These are phyloP conservation scores for Ogataea kodamae DNA, from an alignment of 805 yeast species.

Conservation along the genomic window DNA sequence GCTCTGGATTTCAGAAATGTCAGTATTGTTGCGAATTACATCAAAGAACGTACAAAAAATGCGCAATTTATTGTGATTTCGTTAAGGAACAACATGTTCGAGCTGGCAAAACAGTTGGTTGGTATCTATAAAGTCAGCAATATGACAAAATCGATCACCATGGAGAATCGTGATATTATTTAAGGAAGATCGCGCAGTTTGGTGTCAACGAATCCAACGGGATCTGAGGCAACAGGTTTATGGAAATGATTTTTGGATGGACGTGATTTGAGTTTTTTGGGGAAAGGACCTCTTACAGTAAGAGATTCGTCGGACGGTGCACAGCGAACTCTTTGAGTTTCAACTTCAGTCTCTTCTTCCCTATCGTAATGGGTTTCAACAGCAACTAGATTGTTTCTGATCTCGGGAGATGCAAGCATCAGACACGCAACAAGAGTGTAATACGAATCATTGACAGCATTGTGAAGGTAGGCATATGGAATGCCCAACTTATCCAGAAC, in stretches of 20 bases:
- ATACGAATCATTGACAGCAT: slow-evolving; percentile 34
- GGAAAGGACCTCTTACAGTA: slow-evolving; percentile 3
- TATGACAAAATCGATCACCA: slow-evolving; percentile 81
- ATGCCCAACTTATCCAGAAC: slow-evolving; percentile 27
- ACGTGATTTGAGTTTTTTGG: not conserved
- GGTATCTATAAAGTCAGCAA: slow-evolving; percentile 93
- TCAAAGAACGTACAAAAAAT: slow-evolving; percentile 90
- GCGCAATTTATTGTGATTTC: slow-evolving; percentile 97
- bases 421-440: slow-evolving; percentile 28
- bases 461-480: slow-evolving; percentile 31
- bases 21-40: slow-evolving; percentile 95
- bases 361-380: slow-evolving; percentile 2
- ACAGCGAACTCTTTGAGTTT: slow-evolving; percentile 13
- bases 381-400: slow-evolving; percentile 21
- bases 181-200: slow-evolving; percentile 4
- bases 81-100: slow-evolving; percentile 95
- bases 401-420: slow-evolving; percentile 27
- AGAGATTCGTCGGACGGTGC: slow-evolving; percentile 18
- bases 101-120: slow-evolving; percentile 86
- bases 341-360: slow-evolving; percentile 5
- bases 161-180: slow-evolving; percentile 56
- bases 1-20: slow-evolving; percentile 97
- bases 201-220: slow-evolving; percentile 5
- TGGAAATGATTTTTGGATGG: slow-evolving; percentile 5
- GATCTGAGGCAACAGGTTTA: not conserved